A percentile compares a stretch with the other conserved stretches of the same genome.
phyloP scores from a whole-genome alignment of 1,284 basidiomycete species.

The Wolfiporia cocos region DNA sequence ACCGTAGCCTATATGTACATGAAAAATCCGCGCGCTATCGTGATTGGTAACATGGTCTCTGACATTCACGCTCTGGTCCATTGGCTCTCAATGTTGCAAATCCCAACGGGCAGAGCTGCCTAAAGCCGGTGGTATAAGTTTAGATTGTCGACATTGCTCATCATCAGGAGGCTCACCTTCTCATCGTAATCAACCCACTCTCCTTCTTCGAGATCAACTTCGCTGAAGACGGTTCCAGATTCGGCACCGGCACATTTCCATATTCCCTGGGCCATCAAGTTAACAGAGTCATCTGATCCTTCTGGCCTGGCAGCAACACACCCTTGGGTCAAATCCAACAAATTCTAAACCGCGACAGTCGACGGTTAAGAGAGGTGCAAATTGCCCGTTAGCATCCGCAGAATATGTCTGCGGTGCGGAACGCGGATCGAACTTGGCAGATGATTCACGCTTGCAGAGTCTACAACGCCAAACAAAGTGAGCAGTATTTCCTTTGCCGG shows the following conservation, averaged over 20 bases:
- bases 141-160: no score
- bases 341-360: conserved; percentile 81
- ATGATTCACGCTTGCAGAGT: conserved; percentile 71
- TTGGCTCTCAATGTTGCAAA: conserved; percentile 53
- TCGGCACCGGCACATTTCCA: conserved; percentile 66
- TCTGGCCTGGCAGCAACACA: conserved; percentile 28
- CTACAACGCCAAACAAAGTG: conserved; percentile 78
- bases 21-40: no score
- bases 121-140: no score
- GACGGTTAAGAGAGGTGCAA: conserved; percentile 55
- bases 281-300: conserved; percentile 1
- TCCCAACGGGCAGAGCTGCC: conserved; percentile 57
- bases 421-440: conserved; percentile 66
- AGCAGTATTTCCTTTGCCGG: conserved; percentile 60
- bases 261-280: conserved; percentile 56
- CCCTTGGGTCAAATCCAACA: conserved; percentile 60
- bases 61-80: conserved; percentile 71
- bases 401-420: conserved; percentile 48
- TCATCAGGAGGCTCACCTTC: conserved; percentile 39
- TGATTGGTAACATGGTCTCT: no score
- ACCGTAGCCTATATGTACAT: no score
- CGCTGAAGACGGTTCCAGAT: conserved; percentile 48
- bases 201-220: conserved; percentile 55
- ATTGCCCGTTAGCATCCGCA: conserved; percentile 48
- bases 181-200: conserved; percentile 85